Percentiles rank a stretch among this genome's conserved stretches.
Evolutionary conservation across 768 basidiomycete genomes (phyloP).

Genomic region (Tephrocybe sp.): DNA sequence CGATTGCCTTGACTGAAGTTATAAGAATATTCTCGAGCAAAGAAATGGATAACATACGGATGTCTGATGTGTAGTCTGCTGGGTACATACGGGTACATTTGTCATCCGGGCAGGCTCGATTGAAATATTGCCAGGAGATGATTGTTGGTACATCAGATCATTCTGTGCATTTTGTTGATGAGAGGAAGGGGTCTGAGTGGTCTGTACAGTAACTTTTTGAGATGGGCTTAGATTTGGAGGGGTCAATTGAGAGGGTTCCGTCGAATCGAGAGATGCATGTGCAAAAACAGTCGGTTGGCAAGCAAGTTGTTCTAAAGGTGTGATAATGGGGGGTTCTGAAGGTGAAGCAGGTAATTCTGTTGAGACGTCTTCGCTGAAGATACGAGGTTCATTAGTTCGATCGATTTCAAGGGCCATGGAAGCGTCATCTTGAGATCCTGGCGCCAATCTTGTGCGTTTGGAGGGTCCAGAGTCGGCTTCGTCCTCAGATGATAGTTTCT

Average conservation of each 20-base stretch:
- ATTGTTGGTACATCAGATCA: neutral
- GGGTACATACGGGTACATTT: constrained; percentile 6
- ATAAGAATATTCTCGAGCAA: neutral
- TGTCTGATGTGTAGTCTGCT: neutral
- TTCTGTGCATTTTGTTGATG: neutral
- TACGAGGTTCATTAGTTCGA: neutral
- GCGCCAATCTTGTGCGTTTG: constrained; percentile 6
- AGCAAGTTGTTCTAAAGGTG: neutral
- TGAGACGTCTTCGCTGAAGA: neutral
- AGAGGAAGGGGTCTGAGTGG: neutral
- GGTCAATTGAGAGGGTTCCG: neutral
- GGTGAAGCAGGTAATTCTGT: neutral
- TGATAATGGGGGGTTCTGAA: neutral
- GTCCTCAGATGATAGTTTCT: neutral
- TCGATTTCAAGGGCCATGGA: neutral
- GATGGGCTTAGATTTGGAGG: neutral
- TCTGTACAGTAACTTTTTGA: neutral
- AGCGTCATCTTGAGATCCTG: neutral
- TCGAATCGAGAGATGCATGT: neutral
- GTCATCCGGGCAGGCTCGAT: constrained; percentile 19
- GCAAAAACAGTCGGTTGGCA: neutral
- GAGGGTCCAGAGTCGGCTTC: neutral
- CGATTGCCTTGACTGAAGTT: neutral
- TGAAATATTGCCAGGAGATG: neutral
- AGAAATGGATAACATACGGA: neutral